Evolutionary conservation across 106 monocot species (phyloP).

Genomic region (Ottelia alismoides): DNA sequence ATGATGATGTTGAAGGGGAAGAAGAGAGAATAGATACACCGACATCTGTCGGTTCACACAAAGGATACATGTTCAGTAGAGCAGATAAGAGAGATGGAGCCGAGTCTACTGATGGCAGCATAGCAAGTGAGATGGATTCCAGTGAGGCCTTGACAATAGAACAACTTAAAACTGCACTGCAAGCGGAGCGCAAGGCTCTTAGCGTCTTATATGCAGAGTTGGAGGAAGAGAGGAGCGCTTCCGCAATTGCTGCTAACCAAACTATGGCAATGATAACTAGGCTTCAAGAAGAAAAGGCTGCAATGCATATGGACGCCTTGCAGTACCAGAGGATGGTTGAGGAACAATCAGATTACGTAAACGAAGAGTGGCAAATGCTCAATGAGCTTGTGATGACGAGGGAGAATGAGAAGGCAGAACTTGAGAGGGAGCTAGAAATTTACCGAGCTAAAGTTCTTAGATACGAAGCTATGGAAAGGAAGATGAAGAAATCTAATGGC

Average conservation of each 20-base stretch:
- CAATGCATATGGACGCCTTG: slow-evolving; percentile 87
- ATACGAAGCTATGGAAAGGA: neutral
- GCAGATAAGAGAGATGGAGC: too few species aligned
- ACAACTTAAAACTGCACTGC: slow-evolving; percentile 59
- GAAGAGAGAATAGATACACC: too few species aligned
- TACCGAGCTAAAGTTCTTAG: neutral
- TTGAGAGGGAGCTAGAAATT: slow-evolving; percentile 3
- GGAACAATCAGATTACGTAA: slow-evolving; percentile 77
- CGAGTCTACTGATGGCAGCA: slow-evolving; percentile 7
- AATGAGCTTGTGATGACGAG: slow-evolving; percentile 33
- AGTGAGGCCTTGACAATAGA: slow-evolving; percentile 26
- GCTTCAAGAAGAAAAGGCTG: slow-evolving; percentile 87
- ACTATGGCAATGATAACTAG: slow-evolving; percentile 96
- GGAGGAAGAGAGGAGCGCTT: slow-evolving; percentile 88
- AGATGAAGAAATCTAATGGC: slow-evolving; percentile 11
- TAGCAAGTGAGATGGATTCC: neutral
- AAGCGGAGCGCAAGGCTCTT: slow-evolving; percentile 38
- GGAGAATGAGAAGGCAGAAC: slow-evolving; percentile 4
- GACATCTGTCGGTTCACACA: too few species aligned
- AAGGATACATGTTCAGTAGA: too few species aligned
- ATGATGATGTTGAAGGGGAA: too few species aligned
- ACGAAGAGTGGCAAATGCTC: slow-evolving; percentile 56
- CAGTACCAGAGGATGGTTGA: slow-evolving; percentile 95
- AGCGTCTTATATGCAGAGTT: slow-evolving; percentile 55
- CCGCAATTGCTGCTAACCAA: slow-evolving; percentile 63